Base-by-base conservation (phyloP, 306 rosid genomes). In the Inga laurina region DNA sequence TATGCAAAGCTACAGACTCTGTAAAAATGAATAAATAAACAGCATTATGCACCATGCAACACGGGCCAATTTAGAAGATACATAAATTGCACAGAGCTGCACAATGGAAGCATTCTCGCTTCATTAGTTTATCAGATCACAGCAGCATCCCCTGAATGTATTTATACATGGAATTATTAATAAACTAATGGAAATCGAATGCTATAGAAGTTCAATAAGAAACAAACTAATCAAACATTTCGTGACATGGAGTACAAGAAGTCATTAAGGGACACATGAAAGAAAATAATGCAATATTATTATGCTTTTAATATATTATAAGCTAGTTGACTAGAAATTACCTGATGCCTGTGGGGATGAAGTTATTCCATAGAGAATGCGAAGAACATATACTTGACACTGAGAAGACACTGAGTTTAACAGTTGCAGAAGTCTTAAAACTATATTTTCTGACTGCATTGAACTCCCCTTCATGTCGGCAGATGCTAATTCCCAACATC, bases 311-410 rank as follows among this genome's bases (percentile, higher is more conserved):
- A 48, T 44, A 14, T 22, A 35, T 49, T 24, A 15, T 52, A 73
- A 75, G 81, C 30, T 16, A 71, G 69, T 10, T 44, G 10, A 61
- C 16, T 67, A 79, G 80, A 54, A 64, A 65, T 70, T 83, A 90
- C 94, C 91, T 77, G 92, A 85, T 44, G 94, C 92, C 81, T 91
- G 92, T 13, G 92, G 92, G 68, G 94, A 89, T 1, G 86, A 91
- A 10, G 75, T 76, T 81, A 89, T 82, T 81, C 94, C 92, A 82
- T 83, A 87, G 1, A 91, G 87, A 78, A 89, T 87, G 71, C 81
- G 86, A 49, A 91, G 89, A 85, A 91, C 46, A n/a, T 86, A 75
- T 35, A 62, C 86, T 85, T 87, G 92, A 75, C 86, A 87, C 61
- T 77, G 82, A 73, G 79, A 79, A 5, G 89, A 69, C 45, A 64